Evolutionary conservation across 2,329 filamentous ascomycete genomes (phyloP), one percentile per base, ranked within the genome.

Genomic region (Colletotrichum chrysophilum): DNA sequence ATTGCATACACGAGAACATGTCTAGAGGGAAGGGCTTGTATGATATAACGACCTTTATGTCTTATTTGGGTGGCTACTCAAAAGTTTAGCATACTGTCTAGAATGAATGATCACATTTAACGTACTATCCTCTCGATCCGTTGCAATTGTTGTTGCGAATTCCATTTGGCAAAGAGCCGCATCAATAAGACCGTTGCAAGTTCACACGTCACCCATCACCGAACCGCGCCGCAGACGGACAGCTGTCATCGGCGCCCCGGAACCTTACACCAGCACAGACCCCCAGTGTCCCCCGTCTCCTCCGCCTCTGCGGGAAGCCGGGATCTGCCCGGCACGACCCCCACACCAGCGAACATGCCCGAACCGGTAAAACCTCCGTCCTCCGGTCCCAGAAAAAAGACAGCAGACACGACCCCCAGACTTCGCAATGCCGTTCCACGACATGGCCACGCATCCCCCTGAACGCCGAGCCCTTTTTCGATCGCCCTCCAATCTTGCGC

Each of bases 301-400:
- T 36, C 43, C 65, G 34, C 21, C 56, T 21, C 55, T 26, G 55
- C 62, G 69, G 58, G n/a, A n/a, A n/a, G n/a, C n/a, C n/a, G n/a
- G 62, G 69, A 58, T 72, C 26, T 58, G 69, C 62, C 69, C 73
- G 73, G 69, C 55, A 75, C 61, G 32, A 58, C 58, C 48, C 60
- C 34, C 71, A 70, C 71, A 38, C 9, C 7, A 48, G 55, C 62
- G 43, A 48, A 48, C 43, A 48, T 36, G 62, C 72, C 72, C 62
- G 69, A 75, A 72, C 58, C 62, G 72, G 72, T 52, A 75, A 61
- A 58, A 62, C 26, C 69, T 75, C 72, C 72, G 72, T 56, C 24
- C 21, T 61, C 55, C 52, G 65, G 24, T 8, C 60, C 34, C 70
- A 18, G 30, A 61, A 32, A 48, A 48, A 48, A 48, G 43, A 48